These are phyloP conservation scores for maize (Zea mays) DNA, from an alignment of 176 grass and related monocot species.

Conservation along the genomic window DNA sequence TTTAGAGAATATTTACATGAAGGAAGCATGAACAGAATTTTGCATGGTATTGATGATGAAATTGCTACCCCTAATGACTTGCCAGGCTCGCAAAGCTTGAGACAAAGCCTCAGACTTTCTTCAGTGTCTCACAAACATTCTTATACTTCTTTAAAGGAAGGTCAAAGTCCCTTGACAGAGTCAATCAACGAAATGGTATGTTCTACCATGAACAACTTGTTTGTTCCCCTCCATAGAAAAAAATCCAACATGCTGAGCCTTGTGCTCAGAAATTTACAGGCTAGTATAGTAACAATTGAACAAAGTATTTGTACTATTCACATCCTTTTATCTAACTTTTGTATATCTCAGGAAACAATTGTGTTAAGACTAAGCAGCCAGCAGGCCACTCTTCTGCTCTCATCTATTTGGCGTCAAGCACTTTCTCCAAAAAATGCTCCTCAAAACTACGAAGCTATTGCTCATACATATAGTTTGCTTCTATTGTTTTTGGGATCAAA, in stretches of 20 bases:
- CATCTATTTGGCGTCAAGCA: conserved; percentile 94
- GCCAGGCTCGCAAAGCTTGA: background rate
- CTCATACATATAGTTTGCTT: conserved; percentile 87
- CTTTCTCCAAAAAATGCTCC: conserved; percentile 76
- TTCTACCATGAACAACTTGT: conserved; percentile 15
- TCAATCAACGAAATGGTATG: conserved; percentile 61
- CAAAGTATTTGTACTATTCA: background rate
- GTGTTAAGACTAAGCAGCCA: conserved; percentile 70
- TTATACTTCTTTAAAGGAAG: conserved; percentile 58
- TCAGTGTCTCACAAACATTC: conserved; percentile 40
- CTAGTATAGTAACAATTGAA: background rate
- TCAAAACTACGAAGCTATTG: conserved; percentile 96
- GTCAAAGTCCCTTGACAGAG: conserved; percentile 45
- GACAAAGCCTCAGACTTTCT: conserved; percentile 41
- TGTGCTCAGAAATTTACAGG: conserved; percentile 26
- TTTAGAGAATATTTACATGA: conserved; percentile 49
- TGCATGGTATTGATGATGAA: conserved; percentile 44
- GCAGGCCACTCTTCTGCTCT: conserved; percentile 83
- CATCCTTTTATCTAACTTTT: background rate
- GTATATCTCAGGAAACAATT: conserved; percentile 56
- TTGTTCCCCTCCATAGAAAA: background rate
- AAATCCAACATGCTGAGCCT: background rate
- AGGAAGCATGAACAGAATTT: conserved; percentile 51
- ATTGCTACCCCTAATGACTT: conserved; percentile 17
- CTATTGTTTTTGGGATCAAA: conserved; percentile 84